Conservation (phyloP, 768 basidiomycete species). For the Psilocybe tampanensis region DNA sequence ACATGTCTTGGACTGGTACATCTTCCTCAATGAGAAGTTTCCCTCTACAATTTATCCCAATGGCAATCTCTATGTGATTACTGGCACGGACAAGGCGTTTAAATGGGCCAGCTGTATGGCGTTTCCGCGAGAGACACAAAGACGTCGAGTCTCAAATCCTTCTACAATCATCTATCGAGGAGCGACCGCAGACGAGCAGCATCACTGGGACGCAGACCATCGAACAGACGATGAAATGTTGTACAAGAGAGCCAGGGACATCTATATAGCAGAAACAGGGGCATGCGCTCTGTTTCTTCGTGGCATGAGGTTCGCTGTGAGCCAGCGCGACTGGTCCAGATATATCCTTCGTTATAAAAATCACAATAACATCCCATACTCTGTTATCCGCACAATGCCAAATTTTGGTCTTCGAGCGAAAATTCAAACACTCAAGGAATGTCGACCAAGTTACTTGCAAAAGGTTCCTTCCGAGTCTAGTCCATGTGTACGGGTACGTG, state of each 20-base stretch:
- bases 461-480: not conserved
- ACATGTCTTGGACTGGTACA: constrained; percentile 16
- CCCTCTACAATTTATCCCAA: not conserved
- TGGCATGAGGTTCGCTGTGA: constrained; percentile 3
- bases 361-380: not conserved
- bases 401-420: constrained; percentile 2
- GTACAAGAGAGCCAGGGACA: not conserved
- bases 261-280: not conserved
- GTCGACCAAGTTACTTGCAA: not conserved
- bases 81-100: constrained; percentile 10
- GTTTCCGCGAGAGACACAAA: not conserved
- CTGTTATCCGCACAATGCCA: not conserved
- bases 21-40: not conserved
- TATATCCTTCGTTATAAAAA: not conserved
- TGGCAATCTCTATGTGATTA: constrained; percentile 9
- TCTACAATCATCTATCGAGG: too few relatives aligned
- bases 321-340: not conserved
- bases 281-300: constrained; percentile 2
- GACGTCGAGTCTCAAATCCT: too few relatives aligned
- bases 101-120: not conserved
- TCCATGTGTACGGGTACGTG: not conserved
- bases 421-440: not conserved
- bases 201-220: not conserved
- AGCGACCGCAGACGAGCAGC: too few relatives aligned
- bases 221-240: not conserved